Evolutionary conservation across 2,329 filamentous ascomycete genomes (phyloP).

Genomic region (Fusarium protoensiforme): DNA sequence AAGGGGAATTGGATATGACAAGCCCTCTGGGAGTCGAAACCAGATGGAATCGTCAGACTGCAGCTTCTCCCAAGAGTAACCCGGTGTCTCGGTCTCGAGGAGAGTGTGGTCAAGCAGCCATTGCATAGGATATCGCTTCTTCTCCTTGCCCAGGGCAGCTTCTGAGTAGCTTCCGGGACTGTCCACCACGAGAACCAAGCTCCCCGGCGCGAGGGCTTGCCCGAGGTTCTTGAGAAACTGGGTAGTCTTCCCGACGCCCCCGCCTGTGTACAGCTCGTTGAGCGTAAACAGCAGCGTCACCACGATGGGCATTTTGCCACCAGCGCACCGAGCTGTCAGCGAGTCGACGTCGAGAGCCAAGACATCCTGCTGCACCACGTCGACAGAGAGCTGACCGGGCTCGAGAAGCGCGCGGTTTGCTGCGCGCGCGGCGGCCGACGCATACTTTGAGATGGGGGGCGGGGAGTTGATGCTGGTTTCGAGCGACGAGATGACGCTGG

Average conservation of each 20-base stretch:
- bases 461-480: conserved; percentile 64
- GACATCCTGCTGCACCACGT: conserved; percentile 61
- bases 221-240: conserved; percentile 78
- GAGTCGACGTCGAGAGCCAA: conserved; percentile 53
- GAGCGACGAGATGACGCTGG: conserved; percentile 68
- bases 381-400: conserved; percentile 50
- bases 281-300: conserved; percentile 93
- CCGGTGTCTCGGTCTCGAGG: conserved; percentile 55
- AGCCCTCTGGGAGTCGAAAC: conserved; percentile 77
- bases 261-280: conserved; percentile 90
- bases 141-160: conserved; percentile 72
- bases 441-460: conserved; percentile 63
- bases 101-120: conserved; percentile 90
- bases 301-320: conserved; percentile 57
- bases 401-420: conserved; percentile 58
- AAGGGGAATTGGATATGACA: conserved; percentile 85
- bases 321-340: conserved; percentile 47
- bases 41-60: conserved; percentile 82
- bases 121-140: conserved; percentile 87
- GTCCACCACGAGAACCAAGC: conserved; percentile 86
- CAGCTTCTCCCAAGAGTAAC: conserved; percentile 76
- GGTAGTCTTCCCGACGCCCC: conserved; percentile 78
- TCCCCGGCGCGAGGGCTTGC: conserved; percentile 63
- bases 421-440: conserved; percentile 58
- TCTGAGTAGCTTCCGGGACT: conserved; percentile 95